phyloP scores from a whole-genome alignment of 2,329 filamentous ascomycete genomes.

The Monilinia fructicola region DNA sequence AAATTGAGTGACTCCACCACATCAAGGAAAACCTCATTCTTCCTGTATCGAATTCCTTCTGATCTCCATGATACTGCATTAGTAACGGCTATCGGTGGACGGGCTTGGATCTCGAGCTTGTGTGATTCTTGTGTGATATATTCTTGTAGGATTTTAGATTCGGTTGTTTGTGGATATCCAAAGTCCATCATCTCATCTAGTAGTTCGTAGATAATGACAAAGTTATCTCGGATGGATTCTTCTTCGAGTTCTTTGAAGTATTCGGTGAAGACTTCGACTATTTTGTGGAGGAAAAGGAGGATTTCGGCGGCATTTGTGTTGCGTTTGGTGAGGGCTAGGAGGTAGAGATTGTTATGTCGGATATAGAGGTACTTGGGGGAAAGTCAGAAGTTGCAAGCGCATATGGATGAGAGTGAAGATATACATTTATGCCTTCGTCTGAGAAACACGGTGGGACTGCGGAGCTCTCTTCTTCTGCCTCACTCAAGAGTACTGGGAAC shows the following conservation, averaged over 20 bases:
- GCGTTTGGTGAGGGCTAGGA: slow-evolving; percentile 95
- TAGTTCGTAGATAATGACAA: slow-evolving; percentile 97
- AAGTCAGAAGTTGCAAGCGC: slow-evolving; percentile 27
- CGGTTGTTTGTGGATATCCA: slow-evolving; percentile 97
- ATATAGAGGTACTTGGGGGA: slow-evolving; percentile 87
- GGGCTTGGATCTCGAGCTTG: slow-evolving; percentile 94
- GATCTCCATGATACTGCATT: slow-evolving; percentile 98
- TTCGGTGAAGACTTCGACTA: slow-evolving; percentile 98
- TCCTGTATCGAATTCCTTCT: slow-evolving; percentile 96
- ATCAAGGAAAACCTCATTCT: slow-evolving; percentile 99
- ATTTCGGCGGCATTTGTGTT: slow-evolving; percentile 99
- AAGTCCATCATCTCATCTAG: slow-evolving; percentile 99
- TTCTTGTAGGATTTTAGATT: slow-evolving; percentile 97
- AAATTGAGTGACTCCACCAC: slow-evolving; percentile 96
- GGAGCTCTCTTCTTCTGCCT: slow-evolving; percentile 98
- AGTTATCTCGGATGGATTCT: slow-evolving; percentile 98
- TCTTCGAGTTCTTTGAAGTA: slow-evolving; percentile 99
- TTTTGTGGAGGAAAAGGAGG: slow-evolving; percentile 93
- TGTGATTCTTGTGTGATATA: slow-evolving; percentile 99
- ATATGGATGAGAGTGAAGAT: slow-evolving; percentile 37
- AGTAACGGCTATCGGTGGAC: slow-evolving; percentile 94
- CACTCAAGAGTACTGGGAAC: slow-evolving; percentile 91
- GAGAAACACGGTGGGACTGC: slow-evolving; percentile 97
- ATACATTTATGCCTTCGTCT: slow-evolving; percentile 94
- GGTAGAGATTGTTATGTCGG: slow-evolving; percentile 97